Base-by-base conservation (phyloP, 163 green algal genomes). In the Scenedesmus sp. region DNA sequence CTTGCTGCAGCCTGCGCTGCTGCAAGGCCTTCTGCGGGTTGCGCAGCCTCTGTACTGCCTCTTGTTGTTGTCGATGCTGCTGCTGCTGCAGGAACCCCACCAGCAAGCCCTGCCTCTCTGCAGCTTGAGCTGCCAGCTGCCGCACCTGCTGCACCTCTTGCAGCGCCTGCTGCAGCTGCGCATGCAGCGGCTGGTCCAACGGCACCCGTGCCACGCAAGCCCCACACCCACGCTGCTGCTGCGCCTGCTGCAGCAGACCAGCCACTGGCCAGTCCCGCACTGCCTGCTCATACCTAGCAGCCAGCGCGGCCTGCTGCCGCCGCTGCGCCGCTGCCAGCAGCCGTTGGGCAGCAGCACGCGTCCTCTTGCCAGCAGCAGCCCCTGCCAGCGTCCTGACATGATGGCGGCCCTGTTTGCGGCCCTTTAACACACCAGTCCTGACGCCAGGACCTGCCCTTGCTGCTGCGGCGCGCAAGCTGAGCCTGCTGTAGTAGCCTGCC, bases 121-220 rank as follows among this genome's bases (percentile, higher is more conserved):
- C 82, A 49, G 53, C 15, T 40, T 42, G 22, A 22, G 26, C 82
- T 37, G 82, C 82, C 35, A 80, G 3, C 65, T 76, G 65, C 65
- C 30, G 65, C 30, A 49, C 35, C 83, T 80, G 56, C 83, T 81
- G 83, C 83, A 81, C 73, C 73, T 83, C 73, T 24, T n/a, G 56
- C 37, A 88, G 83, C 35, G 7, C 35, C 68, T 88, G 83, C 46
- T 81, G 35, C 43, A 73, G 83, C 56, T 65, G 83, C 44, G 30
- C 35, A 73, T 49, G n/a, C 51, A 68, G 59, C 83, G 70, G 40
- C 56, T 61, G 83, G 0, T 59, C 0, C 35, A 80, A 26, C 83
- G 3, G 20, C 15, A 40, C 35, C 12, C 46, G 35, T 20, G 35
- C 22, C 24, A 30, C 0, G 26, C 13, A 35, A 37, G 26, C 65